phyloP scores from a whole-genome alignment of 345 rosid species.

The Ricinus communis region DNA sequence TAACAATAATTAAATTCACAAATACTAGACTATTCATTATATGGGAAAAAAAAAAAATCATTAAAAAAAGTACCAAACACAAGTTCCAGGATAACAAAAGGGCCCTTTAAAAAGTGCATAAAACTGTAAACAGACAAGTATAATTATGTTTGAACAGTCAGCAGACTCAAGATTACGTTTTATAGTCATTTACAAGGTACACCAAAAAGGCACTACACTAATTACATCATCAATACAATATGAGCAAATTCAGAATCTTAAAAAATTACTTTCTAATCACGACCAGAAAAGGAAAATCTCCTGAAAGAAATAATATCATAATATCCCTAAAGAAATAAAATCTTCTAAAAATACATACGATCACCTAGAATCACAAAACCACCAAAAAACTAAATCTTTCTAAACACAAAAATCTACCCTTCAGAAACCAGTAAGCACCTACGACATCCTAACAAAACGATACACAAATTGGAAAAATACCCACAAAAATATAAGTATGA shows the following conservation, averaged over 20 bases:
- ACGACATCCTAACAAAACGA: neutral
- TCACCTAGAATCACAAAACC: slow-evolving; percentile 1
- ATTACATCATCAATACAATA: slow-evolving; percentile 3
- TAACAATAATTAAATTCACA: neutral
- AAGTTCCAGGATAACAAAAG: neutral
- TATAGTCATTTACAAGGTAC: slow-evolving; percentile 11
- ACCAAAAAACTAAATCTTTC: slow-evolving; percentile 11
- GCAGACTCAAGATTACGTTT: slow-evolving; percentile 9
- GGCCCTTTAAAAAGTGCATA: neutral
- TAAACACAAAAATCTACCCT: neutral
- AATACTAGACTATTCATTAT: neutral
- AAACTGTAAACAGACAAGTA: slow-evolving; percentile 11
- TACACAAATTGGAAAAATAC: neutral
- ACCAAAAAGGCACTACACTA: neutral
- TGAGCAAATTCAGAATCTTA: slow-evolving; percentile 2
- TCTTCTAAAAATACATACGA: neutral
- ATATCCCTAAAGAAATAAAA: neutral
- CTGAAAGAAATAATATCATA: neutral
- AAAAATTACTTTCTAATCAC: slow-evolving; percentile 9
- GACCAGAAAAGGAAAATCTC: neutral
- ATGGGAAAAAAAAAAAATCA: neutral
- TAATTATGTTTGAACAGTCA: slow-evolving; percentile 13
- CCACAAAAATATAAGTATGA: neutral
- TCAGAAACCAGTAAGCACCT: neutral
- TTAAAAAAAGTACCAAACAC: neutral